A percentile compares a stretch with the other conserved stretches of the same genome.
Evolutionary conservation across 495 filamentous ascomycete genomes (phyloP).

Genomic region (Pseudevernia furfuracea): DNA sequence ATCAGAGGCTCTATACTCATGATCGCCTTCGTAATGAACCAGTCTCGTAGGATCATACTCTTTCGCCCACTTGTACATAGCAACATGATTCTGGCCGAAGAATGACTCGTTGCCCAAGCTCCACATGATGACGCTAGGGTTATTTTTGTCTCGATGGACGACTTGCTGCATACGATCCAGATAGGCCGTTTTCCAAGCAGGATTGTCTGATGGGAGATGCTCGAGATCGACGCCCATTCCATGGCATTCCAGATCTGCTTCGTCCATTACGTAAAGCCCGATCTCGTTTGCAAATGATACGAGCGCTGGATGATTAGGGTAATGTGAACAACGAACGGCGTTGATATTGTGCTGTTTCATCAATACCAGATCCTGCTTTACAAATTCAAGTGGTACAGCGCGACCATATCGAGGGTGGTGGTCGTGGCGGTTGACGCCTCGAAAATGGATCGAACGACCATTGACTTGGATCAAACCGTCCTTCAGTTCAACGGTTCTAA

Average conservation of each 20-base stretch:
- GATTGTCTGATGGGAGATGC: slow-evolving; percentile 51
- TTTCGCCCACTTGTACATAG: slow-evolving; percentile 58
- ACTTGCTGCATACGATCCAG: slow-evolving; percentile 57
- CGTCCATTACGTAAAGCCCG: slow-evolving; percentile 63
- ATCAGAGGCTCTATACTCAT: slow-evolving; percentile 50
- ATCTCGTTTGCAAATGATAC: slow-evolving; percentile 60
- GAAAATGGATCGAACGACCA: slow-evolving; percentile 46
- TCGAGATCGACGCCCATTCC: slow-evolving; percentile 45
- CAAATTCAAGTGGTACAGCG: slow-evolving; percentile 50
- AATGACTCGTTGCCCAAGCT: slow-evolving; percentile 63
- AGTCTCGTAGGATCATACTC: slow-evolving; percentile 47
- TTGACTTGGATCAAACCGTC: slow-evolving; percentile 53
- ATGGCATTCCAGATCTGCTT: slow-evolving; percentile 65
- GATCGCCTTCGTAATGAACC: slow-evolving; percentile 61
- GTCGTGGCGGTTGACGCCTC: slow-evolving; percentile 58
- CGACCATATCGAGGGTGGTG: slow-evolving; percentile 53
- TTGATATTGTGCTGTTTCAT: slow-evolving; percentile 67
- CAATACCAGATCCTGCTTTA: slow-evolving; percentile 49
- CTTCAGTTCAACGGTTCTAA: slow-evolving; percentile 51
- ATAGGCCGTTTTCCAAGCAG: slow-evolving; percentile 55
- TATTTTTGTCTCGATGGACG: slow-evolving; percentile 58
- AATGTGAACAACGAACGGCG: slow-evolving; percentile 54
- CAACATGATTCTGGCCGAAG: slow-evolving; percentile 54
- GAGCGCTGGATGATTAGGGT: slow-evolving; percentile 50
- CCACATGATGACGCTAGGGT: slow-evolving; percentile 62